A percentile compares a stretch with the other conserved stretches of the same genome.
Evolutionary conservation across 345 rosid genomes (phyloP).

Genomic region (Reutealis trisperma): DNA sequence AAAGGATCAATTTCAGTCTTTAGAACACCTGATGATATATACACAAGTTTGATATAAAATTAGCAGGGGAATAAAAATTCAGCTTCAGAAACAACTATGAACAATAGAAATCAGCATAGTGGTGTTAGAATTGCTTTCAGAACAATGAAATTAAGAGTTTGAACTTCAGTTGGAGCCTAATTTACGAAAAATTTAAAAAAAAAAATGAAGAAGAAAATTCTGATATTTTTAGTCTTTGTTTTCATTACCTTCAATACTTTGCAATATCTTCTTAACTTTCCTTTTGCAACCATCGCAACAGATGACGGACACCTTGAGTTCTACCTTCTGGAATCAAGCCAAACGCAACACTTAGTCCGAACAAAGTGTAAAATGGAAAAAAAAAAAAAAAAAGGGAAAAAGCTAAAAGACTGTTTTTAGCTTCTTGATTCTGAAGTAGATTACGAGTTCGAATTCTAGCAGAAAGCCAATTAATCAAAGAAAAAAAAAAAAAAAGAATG

Average conservation of each 20-base stretch:
- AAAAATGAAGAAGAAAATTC: not conserved
- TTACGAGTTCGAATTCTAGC: too few species aligned
- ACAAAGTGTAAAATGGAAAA: not conserved
- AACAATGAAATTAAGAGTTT: too few species aligned
- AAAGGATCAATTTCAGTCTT: conserved; percentile 47
- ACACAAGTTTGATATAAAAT: not conserved
- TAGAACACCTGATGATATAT: conserved; percentile 44
- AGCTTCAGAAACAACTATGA: not conserved
- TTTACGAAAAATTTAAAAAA: too few species aligned
- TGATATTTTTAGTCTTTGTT: not conserved
- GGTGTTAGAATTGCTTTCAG: too few species aligned
- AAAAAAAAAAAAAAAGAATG: not conserved
- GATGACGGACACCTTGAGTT: conserved; percentile 52
- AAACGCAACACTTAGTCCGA: not conserved
- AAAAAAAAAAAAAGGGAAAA: not conserved
- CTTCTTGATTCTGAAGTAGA: too few species aligned
- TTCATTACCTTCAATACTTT: conserved; percentile 47
- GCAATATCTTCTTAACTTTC: conserved; percentile 57
- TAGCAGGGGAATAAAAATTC: not conserved
- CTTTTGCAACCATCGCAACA: conserved; percentile 74
- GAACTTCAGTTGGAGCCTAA: too few species aligned
- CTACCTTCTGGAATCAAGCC: conserved; percentile 46
- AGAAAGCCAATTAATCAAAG: not conserved
- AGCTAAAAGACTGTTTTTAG: too few species aligned
- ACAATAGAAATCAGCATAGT: not conserved